Conservation (phyloP, 1,139 yeast genomes). For the Suhomyces atakaporum region DNA sequence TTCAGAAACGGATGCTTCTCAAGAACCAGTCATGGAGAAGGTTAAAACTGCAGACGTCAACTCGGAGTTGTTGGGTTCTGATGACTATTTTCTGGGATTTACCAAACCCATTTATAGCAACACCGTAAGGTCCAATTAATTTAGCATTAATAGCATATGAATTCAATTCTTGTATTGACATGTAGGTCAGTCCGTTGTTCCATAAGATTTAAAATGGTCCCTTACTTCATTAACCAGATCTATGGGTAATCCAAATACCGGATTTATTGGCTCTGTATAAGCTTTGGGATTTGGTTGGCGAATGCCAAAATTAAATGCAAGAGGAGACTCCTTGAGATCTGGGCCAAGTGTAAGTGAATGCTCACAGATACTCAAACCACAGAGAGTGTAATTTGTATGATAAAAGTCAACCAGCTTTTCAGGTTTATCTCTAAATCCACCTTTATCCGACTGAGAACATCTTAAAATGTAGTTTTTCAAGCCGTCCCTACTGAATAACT, state of each 20-base stretch:
- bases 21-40: conserved; percentile 4
- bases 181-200: too few relatives aligned
- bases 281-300: conserved; percentile 15
- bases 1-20: conserved; percentile 1
- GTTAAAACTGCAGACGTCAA: conserved; percentile 8
- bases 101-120: conserved; percentile 6
- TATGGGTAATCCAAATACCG: conserved; percentile 64
- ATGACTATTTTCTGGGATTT: conserved; percentile 18
- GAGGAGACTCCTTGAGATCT: conserved; percentile 15
- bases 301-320: conserved; percentile 32
- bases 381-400: conserved; percentile 82
- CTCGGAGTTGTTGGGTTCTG: conserved; percentile 3
- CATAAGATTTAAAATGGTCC: not conserved
- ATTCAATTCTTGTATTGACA: conserved; percentile 8
- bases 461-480: conserved; percentile 66
- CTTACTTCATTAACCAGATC: conserved; percentile 21
- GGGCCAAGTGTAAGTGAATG: too few relatives aligned
- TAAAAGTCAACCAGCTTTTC: conserved; percentile 79
- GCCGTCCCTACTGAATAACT: conserved; percentile 53
- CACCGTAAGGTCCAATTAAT: conserved; percentile 17
- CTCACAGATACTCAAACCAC: conserved; percentile 76
- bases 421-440: conserved; percentile 91
- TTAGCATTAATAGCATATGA: conserved; percentile 6
- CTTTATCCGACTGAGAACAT: conserved; percentile 69
- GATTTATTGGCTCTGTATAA: conserved; percentile 49